Evolutionary conservation across 1,139 yeast species (phyloP).

Genomic region (Taphrina pruni): DNA sequence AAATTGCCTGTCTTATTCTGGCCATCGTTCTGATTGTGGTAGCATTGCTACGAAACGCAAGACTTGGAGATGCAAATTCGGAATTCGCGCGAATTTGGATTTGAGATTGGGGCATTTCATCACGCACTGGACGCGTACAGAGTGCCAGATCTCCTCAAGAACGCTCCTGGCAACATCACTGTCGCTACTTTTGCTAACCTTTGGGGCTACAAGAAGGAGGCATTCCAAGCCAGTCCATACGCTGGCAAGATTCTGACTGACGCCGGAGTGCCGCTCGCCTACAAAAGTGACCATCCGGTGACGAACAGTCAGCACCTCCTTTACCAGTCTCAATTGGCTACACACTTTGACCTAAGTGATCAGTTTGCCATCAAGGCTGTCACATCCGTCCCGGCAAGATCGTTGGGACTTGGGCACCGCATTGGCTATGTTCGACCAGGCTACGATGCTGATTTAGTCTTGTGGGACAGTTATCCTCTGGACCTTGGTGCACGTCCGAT

Average conservation of each 20-base stretch:
- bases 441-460: conserved; percentile 33
- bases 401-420: conserved; percentile 27
- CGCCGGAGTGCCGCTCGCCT: conserved; percentile 25
- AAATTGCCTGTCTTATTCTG: too few relatives aligned
- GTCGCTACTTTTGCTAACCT: conserved; percentile 20
- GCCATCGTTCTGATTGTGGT: too few relatives aligned
- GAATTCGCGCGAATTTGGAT: conserved; percentile 25
- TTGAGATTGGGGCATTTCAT: conserved; percentile 28
- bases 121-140: conserved; percentile 31
- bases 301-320: conserved; percentile 26
- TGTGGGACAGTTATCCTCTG: conserved; percentile 29
- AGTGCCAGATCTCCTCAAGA: conserved; percentile 19
- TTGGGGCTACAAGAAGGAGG: conserved; percentile 36
- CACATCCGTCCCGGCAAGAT: conserved; percentile 27
- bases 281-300: conserved; percentile 33
- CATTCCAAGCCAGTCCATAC: conserved; percentile 27
- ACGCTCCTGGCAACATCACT: conserved; percentile 26
- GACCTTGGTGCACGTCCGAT: conserved; percentile 33
- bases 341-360: conserved; percentile 21
- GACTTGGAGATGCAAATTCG: conserved; percentile 28
- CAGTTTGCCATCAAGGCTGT: conserved; percentile 27
- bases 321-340: conserved; percentile 16
- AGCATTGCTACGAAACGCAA: conserved; percentile 30
- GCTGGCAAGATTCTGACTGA: conserved; percentile 33
- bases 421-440: conserved; percentile 23